These are phyloP conservation scores for Dendrocalamus latiflorus DNA, from an alignment of 202 grass and related monocot species.

Conservation along the genomic window DNA sequence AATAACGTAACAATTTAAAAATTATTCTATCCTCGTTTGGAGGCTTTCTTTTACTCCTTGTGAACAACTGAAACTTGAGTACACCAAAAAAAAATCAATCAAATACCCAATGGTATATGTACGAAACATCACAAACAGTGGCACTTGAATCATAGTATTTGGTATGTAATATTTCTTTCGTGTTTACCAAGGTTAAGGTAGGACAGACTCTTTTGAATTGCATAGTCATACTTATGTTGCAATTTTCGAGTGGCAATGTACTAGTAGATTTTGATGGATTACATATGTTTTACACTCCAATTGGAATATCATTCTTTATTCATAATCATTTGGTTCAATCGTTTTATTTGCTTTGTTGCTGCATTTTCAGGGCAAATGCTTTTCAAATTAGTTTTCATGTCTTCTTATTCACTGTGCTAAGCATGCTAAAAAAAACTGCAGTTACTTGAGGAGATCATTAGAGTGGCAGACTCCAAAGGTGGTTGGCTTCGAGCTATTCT, in stretches of 20 bases:
- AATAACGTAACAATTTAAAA: too few species aligned
- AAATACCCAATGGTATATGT: neutral
- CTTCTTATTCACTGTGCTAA: neutral
- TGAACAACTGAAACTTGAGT: neutral
- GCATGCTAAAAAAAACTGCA: conserved; percentile 29
- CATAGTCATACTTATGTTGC: neutral
- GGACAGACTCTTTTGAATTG: neutral
- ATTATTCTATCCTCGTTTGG: too few species aligned
- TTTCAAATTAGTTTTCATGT: neutral
- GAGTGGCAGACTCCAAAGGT: conserved; percentile 81
- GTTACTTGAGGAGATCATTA: conserved; percentile 81
- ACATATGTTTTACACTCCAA: neutral
- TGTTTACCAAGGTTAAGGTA: neutral
- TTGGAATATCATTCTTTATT: neutral
- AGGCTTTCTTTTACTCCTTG: neutral
- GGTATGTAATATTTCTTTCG: neutral
- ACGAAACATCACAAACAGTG: neutral
- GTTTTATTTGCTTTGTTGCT: neutral
- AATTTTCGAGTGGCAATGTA: neutral
- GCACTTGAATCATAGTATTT: neutral
- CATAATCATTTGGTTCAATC: neutral
- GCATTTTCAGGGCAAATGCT: neutral
- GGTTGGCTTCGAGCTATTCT: conserved; percentile 76
- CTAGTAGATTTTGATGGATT: neutral
- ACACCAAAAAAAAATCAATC: neutral